Percentiles rank a stretch among this genome's conserved stretches.
Conservation (phyloP, 2,329 filamentous ascomycete species). For the Diplodia mutila region DNA sequence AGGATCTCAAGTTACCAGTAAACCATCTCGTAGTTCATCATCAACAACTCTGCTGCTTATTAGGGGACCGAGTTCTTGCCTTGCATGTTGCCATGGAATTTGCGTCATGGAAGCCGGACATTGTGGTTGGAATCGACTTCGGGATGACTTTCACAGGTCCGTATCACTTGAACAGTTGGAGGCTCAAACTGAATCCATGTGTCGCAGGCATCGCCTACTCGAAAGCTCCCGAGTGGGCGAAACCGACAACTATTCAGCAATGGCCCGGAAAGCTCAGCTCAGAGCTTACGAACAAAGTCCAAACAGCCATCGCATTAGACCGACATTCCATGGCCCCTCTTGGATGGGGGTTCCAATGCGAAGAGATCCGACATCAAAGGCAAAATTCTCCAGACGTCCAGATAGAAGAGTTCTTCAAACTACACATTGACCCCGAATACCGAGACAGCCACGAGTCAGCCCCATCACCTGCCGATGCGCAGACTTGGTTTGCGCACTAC, state of each 20-base stretch:
- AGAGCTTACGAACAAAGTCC: background rate
- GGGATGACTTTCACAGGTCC: constrained; percentile 23
- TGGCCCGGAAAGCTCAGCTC: background rate
- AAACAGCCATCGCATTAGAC: background rate
- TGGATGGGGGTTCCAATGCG: constrained; percentile 3
- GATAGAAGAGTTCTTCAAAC: constrained; percentile 3
- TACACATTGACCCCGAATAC: background rate
- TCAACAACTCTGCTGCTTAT: background rate
- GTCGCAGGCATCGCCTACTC: background rate
- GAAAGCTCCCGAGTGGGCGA: constrained; percentile 21
- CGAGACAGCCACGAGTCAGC: background rate
- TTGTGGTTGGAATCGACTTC: constrained; percentile 1
- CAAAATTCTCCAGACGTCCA: background rate
- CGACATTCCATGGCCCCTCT: too few relatives aligned
- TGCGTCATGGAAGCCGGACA: background rate
- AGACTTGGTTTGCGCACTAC: constrained; percentile 34
- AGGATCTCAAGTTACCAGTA: too few relatives aligned
- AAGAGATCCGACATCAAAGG: background rate
- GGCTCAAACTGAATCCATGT: background rate
- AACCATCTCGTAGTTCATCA: background rate
- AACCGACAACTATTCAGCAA: background rate
- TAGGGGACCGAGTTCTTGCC: background rate
- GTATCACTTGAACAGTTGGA: background rate
- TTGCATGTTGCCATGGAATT: background rate
- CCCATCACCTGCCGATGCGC: background rate